Evolutionary conservation across 805 yeast genomes (phyloP).

Genomic region (Lachancea meyersii): DNA sequence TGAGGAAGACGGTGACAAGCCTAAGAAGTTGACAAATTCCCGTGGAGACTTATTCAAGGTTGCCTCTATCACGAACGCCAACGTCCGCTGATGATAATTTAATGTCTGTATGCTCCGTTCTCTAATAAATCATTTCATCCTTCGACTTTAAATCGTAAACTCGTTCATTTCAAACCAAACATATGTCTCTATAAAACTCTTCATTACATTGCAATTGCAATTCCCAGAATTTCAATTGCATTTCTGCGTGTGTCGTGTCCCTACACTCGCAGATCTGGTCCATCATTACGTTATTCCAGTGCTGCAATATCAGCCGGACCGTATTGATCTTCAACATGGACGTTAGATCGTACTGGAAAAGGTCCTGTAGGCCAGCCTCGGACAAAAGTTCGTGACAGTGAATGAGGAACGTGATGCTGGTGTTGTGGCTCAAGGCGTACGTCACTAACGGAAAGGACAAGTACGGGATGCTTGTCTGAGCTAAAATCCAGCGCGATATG

Average conservation of each 20-base stretch:
- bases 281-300: slow-evolving; percentile 24
- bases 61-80: slow-evolving; percentile 64
- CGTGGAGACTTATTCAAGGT: slow-evolving; percentile 75
- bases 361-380: slow-evolving; percentile 12
- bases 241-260: slow-evolving; percentile 21
- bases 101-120: slow-evolving; percentile 3
- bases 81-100: slow-evolving; percentile 53
- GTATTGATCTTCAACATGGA: slow-evolving; percentile 18
- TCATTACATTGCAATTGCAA: slow-evolving; percentile 20
- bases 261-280: slow-evolving; percentile 20
- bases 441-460: slow-evolving; percentile 7
- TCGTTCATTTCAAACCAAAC: slow-evolving; percentile 9
- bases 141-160: slow-evolving; percentile 3
- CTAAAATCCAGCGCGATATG: slow-evolving; percentile 1
- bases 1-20: slow-evolving; percentile 46
- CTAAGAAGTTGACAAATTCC: slow-evolving; percentile 64
- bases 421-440: slow-evolving; percentile 1
- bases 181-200: slow-evolving; percentile 21
- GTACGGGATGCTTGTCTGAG: slow-evolving; percentile 3
- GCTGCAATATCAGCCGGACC: slow-evolving; percentile 19
- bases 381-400: slow-evolving; percentile 21
- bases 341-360: slow-evolving; percentile 18
- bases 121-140: neutral
- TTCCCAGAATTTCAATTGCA: slow-evolving; percentile 27
- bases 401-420: slow-evolving; percentile 10